Base-by-base conservation (phyloP, 257 asterid species). In the Przewalskia tangutica region DNA sequence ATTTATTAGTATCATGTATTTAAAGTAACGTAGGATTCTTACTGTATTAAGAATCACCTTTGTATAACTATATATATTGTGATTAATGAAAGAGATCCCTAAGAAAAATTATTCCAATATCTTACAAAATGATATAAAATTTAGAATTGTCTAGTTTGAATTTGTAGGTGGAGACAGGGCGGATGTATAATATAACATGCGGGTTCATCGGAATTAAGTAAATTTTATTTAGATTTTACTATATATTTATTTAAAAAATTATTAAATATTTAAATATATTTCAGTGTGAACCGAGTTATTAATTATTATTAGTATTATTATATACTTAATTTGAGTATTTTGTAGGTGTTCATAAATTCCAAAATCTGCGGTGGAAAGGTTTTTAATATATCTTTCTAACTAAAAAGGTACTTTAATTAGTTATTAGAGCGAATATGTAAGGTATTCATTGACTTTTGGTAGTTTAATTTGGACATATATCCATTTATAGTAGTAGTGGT, bases 131-230 rank as follows among this genome's bases (percentile, higher is more conserved):
- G 27, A 17, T 16, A 18, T 71, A 6, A 71, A 46, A 71, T 44
- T 71, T 71, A 46, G 78, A 20, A 7, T 5, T 6, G 55, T 42
- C 77, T 68, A 4, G n/a, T 9, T 68, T 42, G 55, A 68, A 34
- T 32, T 34, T 64, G 10, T 32, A 8, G 0, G 0, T 16, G 8
- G 0, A 5, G 14, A 20, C 0, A 0, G 7, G 67, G 18, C 0
- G 44, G n/a, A 27, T 63, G 10, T 1, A 2, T 4, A 12, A 1
- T 63, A 63, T 12, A 1, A 63, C 8, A 32, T 16, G 4, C 12
- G 18, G 16, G 23, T 60, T 23, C 7, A 60, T 0, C 0, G 2
- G 0, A 60, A 23, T 0, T 60, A 2, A 32, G 2, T 32, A 32
- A 0, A 12, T 64, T 64, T 32, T 62, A 1, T 62, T 8, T 62